A percentile compares a stretch with the other conserved stretches of the same genome.
Conservation (phyloP, 345 rosid genomes). For the Aegle marmelos region DNA sequence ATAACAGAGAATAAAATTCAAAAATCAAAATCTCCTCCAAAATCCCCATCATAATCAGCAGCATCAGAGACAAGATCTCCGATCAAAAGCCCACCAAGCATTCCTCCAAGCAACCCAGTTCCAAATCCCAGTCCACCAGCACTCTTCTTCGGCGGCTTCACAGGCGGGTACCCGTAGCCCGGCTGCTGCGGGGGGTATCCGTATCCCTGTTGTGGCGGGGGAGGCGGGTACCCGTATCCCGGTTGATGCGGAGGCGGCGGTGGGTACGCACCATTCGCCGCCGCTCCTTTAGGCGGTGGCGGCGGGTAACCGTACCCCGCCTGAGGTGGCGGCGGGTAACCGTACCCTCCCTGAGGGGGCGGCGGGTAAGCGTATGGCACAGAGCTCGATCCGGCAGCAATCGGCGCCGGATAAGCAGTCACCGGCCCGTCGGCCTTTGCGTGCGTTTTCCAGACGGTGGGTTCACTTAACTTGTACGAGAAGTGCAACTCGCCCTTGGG, state of each 20-base stretch:
- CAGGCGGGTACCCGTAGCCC: constrained; percentile 33
- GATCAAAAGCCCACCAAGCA: constrained; percentile 65
- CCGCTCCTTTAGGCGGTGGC: not conserved
- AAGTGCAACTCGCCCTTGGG: constrained; percentile 64
- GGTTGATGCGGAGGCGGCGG: constrained; percentile 8
- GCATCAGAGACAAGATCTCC: constrained; percentile 71
- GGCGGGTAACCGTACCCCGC: constrained; percentile 29
- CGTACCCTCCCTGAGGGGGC: constrained; percentile 17
- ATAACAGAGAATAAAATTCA: not conserved
- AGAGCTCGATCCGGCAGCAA: constrained; percentile 7
- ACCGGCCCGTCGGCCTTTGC: constrained; percentile 19
- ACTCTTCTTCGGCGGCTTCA: constrained; percentile 47
- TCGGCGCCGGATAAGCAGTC: constrained; percentile 30
- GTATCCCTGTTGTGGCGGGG: constrained; percentile 37
- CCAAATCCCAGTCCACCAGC: constrained; percentile 63
- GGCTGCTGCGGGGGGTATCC: constrained; percentile 24
- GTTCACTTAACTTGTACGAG: constrained; percentile 55
- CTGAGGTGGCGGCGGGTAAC: constrained; percentile 29
- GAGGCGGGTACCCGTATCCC: constrained; percentile 31
- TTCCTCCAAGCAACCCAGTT: constrained; percentile 73
- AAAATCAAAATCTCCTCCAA: constrained; percentile 36
- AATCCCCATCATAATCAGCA: constrained; percentile 31
- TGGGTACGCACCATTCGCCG: no score
- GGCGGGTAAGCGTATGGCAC: constrained; percentile 11
- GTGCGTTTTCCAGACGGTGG: not conserved